phyloP scores from a whole-genome alignment of 352 stramenopile species.

The Globisporangium abappressorium region DNA sequence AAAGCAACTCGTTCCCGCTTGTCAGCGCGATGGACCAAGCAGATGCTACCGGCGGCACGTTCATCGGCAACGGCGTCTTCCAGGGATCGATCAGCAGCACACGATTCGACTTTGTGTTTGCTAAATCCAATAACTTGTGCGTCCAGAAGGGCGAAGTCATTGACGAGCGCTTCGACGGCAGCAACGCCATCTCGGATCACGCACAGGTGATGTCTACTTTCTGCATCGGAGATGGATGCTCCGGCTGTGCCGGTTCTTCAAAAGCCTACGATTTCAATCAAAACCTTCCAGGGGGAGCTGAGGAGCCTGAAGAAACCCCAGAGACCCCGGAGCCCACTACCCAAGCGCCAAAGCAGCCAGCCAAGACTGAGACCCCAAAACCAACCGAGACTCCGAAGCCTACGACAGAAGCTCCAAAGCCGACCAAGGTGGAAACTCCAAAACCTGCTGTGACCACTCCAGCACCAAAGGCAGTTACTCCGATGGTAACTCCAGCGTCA shows the following conservation, averaged over 20 bases:
- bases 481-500: constrained; percentile 1
- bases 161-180: constrained; percentile 17
- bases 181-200: constrained; percentile 19
- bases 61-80: constrained; percentile 23
- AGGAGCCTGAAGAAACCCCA: neutral
- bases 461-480: neutral
- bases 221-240: constrained; percentile 15
- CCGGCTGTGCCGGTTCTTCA: constrained; percentile 2
- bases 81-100: constrained; percentile 10
- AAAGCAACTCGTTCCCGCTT: constrained; percentile 13
- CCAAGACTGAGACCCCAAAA: neutral
- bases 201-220: constrained; percentile 17
- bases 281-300: neutral
- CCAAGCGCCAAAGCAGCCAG: neutral
- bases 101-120: constrained; percentile 21
- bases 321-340: neutral
- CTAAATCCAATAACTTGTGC: constrained; percentile 9
- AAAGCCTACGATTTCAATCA: neutral
- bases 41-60: constrained; percentile 15
- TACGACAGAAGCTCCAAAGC: neutral
- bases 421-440: neutral
- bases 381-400: neutral
- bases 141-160: constrained; percentile 17
- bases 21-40: constrained; percentile 13
- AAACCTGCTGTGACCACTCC: neutral